Conservation (phyloP, 129 eudicot species). For the Deinandra increscens region DNA sequence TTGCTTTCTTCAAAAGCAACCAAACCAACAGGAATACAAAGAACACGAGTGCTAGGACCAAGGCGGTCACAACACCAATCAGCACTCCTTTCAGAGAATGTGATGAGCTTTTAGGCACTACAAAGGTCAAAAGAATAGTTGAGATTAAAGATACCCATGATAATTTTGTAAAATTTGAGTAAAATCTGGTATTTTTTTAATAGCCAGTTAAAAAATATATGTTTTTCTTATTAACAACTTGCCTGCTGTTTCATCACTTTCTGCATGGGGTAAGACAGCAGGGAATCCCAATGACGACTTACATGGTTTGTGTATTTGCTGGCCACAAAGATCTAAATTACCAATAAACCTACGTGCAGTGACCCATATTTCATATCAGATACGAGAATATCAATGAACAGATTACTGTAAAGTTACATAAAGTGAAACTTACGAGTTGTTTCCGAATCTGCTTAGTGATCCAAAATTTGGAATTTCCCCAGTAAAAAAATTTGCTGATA, state of each 20-base stretch:
- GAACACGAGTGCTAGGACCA: slow-evolving; percentile 52
- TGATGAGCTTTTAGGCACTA: slow-evolving; percentile 70
- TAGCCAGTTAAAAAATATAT: not conserved
- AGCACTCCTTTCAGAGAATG: slow-evolving; percentile 49
- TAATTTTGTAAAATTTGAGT: not conserved
- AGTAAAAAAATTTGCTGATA: slow-evolving; percentile 79
- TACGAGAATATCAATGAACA: not conserved
- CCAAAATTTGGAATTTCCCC: slow-evolving; percentile 95
- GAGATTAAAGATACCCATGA: not conserved
- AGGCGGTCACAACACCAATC: slow-evolving; percentile 48
- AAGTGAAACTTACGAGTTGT: slow-evolving; percentile 60
- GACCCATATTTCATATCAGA: slow-evolving; percentile 25
- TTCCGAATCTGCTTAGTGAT: slow-evolving; percentile 68
- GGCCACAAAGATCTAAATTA: slow-evolving; percentile 91
- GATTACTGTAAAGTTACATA: not conserved
- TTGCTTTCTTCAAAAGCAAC: slow-evolving; percentile 73
- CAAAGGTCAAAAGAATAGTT: slow-evolving; percentile 8
- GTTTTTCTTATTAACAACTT: slow-evolving; percentile 3
- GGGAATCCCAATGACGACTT: slow-evolving; percentile 91
- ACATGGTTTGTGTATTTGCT: slow-evolving; percentile 82
- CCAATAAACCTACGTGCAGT: slow-evolving; percentile 72
- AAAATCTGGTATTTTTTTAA: not conserved
- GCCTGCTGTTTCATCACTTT: slow-evolving; percentile 82
- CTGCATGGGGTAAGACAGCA: slow-evolving; percentile 91
- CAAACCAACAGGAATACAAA: slow-evolving; percentile 67